These are phyloP conservation scores for Bruguiera hainesii DNA, from an alignment of 441 rosid genomes.

Conservation along the genomic window DNA sequence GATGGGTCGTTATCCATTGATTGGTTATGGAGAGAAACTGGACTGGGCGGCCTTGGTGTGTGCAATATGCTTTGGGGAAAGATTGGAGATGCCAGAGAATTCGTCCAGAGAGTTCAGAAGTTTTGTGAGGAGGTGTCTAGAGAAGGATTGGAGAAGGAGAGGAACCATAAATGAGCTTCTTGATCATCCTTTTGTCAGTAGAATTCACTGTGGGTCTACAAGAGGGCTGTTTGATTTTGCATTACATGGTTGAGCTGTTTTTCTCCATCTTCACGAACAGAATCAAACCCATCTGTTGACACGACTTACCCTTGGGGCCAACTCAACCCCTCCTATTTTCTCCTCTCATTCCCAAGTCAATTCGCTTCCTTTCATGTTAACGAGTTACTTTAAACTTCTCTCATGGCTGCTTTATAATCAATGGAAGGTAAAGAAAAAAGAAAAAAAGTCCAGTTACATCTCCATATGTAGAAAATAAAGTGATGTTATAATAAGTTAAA, in stretches of 20 bases:
- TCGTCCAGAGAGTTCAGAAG: constrained; percentile 40
- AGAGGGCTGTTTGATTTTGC: constrained; percentile 4
- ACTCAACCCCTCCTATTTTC: too few relatives aligned
- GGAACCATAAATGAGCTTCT: constrained; percentile 50
- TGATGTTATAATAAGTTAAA: too few relatives aligned
- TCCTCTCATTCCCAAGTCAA: too few relatives aligned
- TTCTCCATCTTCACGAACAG: too few relatives aligned
- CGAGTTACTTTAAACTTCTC: too few relatives aligned
- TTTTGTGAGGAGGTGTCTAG: constrained; percentile 49
- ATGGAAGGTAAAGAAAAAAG: too few relatives aligned
- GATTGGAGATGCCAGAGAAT: constrained; percentile 39
- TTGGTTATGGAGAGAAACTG: constrained; percentile 43
- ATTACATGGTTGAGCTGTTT: constrained; percentile 1
- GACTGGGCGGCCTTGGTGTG: constrained; percentile 60
- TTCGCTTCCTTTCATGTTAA: too few relatives aligned
- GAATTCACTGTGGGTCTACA: constrained; percentile 6
- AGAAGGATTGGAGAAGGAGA: constrained; percentile 62
- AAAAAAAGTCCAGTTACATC: too few relatives aligned
- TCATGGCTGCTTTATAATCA: too few relatives aligned
- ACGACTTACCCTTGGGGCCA: too few relatives aligned
- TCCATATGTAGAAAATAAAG: too few relatives aligned
- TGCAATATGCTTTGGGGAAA: constrained; percentile 48
- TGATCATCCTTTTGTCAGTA: constrained; percentile 43
- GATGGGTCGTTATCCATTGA: constrained; percentile 77
- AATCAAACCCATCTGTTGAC: too few relatives aligned